Evolutionary conservation across 2,329 filamentous ascomycete species (phyloP).

Genomic region (Colletotrichum costaricense): DNA sequence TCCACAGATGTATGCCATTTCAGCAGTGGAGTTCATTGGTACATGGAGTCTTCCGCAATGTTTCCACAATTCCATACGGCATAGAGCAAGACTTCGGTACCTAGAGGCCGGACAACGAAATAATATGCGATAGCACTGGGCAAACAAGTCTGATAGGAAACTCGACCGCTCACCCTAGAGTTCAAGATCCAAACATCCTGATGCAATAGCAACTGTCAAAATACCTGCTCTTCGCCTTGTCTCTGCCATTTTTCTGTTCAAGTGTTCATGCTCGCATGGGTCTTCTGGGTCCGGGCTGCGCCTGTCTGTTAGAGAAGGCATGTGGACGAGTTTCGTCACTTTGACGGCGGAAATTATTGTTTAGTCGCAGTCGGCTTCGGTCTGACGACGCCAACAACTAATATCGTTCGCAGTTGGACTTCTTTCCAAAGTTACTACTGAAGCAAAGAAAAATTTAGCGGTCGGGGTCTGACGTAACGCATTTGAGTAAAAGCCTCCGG

Average conservation of each 20-base stretch:
- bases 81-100: too few species aligned
- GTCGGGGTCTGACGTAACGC: too few species aligned
- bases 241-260: background rate
- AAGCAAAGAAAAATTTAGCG: too few species aligned
- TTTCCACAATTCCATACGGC: background rate
- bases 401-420: background rate
- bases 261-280: background rate
- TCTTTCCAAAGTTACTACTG: too few species aligned
- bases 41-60: background rate
- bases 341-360: background rate
- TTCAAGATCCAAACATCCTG: background rate
- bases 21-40: too few species aligned
- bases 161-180: background rate
- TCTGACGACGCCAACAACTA: background rate
- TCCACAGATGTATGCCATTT: too few species aligned
- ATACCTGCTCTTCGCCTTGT: background rate
- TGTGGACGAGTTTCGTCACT: background rate
- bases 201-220: fast-evolving
- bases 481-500: too few species aligned
- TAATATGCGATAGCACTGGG: too few species aligned
- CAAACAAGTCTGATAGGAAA: background rate
- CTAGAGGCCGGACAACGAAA: too few species aligned
- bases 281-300: background rate
- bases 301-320: too few species aligned
- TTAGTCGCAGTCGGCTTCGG: background rate